Percentiles rank a stretch among this genome's conserved stretches.
phyloP scores from a whole-genome alignment of 768 basidiomycete genomes.

The Pulveroboletus sp. region DNA sequence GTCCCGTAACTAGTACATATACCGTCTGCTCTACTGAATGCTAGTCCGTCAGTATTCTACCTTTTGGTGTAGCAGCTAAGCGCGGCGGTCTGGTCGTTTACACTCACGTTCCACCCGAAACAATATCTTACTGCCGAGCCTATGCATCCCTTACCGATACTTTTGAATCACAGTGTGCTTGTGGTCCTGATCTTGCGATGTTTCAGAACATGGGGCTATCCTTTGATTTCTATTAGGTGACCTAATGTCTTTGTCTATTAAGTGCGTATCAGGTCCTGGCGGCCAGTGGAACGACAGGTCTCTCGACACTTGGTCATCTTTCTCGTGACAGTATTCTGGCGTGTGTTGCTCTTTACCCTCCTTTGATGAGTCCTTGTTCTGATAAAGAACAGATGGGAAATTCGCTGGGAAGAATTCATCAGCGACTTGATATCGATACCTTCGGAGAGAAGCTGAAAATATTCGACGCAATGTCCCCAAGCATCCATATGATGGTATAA shows the following conservation, averaged over 20 bases:
- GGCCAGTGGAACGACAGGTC: constrained; percentile 61
- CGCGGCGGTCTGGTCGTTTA: too few species aligned
- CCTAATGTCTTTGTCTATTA: not conserved
- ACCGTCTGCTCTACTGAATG: too few species aligned
- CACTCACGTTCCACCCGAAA: too few species aligned
- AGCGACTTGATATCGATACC: too few species aligned
- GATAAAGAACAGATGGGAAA: constrained; percentile 51
- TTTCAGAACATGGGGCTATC: constrained; percentile 78
- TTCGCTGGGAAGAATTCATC: constrained; percentile 46
- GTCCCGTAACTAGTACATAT: too few species aligned
- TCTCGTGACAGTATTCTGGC: constrained; percentile 67
- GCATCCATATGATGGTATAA: too few species aligned
- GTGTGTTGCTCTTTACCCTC: not conserved
- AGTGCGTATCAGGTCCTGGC: constrained; percentile 50
- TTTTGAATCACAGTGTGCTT: constrained; percentile 69
- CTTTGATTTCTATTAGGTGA: constrained; percentile 75
- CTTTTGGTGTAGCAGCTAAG: too few species aligned
- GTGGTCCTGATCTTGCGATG: constrained; percentile 71
- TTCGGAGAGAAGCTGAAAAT: too few species aligned
- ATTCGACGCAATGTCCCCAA: too few species aligned
- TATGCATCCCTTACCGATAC: constrained; percentile 69
- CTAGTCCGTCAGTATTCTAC: too few species aligned
- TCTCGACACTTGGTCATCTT: constrained; percentile 57
- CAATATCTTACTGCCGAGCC: constrained; percentile 76
- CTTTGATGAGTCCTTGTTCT: too few species aligned